Base-by-base conservation (phyloP, 371 early-diverging fungal genomes). In the Umbelopsis sp. region DNA sequence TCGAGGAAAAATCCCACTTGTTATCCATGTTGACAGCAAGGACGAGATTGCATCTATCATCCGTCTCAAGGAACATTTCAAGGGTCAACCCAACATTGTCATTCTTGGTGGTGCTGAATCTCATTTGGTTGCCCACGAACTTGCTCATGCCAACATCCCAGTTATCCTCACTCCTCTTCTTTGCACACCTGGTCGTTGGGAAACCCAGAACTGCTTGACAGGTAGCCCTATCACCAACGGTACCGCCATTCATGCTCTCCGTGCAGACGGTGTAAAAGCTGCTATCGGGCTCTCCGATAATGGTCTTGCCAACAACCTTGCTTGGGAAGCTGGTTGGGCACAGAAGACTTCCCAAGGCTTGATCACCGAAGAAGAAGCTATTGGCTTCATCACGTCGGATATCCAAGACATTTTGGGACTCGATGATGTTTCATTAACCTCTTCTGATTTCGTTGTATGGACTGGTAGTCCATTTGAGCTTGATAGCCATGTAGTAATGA, bases 321-420 rank as follows among this genome's bases (percentile, higher is more conserved):
- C 87, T 2, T 93, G 91, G 90, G 93, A 91, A 71, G 92, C 94
- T 32, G 92, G 90, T n/a, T 92, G 92, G 92, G 84, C 85, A 12
- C 72, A 79, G 1, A 72, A 70, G 22, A 78, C 83, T 48, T 81
- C 87, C 6, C 74, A 74, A 29, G 75, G 76, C 10, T 46, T 63
- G 9, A 78, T 90, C 20, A 70, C 80, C 0, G 88, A 87, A 72
- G 76, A 72, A 51, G 87, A 92, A 24, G 91, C 92, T 14, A 84
- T 93, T 45, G 88, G 85, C 14, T 85, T 91, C 29, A 82, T 93
- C n/a, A 88, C 92, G 38, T 88, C 88, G 78, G 89, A 89, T 67
- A 70, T 91, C 44, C 87, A 86, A 32, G 85, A 89, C 25, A 87
- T 91, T 25, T 83, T 86, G 52, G 89, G 87, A 32, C 72, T 88